Conservation (phyloP, 495 filamentous ascomycete species). For the Hyaloscypha bicolor region DNA sequence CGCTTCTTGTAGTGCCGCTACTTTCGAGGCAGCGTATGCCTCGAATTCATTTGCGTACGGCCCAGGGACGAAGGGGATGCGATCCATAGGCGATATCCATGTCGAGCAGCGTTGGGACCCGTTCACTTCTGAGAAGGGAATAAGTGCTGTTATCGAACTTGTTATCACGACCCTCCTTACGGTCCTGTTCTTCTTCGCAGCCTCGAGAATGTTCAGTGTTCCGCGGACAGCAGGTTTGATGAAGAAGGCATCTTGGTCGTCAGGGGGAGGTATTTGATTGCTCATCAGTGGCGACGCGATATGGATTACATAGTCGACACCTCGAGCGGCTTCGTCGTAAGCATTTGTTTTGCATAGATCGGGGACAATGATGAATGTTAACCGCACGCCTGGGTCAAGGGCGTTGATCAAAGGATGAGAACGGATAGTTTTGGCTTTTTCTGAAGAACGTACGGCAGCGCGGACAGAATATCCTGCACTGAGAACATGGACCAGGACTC, state of each 20-base stretch:
- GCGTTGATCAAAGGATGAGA: conserved; percentile 31
- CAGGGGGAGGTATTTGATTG: background rate
- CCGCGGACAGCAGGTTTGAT: conserved; percentile 40
- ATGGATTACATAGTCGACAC: conserved; percentile 33
- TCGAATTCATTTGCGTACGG: conserved; percentile 17
- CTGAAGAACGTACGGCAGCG: conserved; percentile 44
- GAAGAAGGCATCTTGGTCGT: conserved; percentile 27
- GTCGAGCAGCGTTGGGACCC: background rate
- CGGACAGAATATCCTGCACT: conserved; percentile 41
- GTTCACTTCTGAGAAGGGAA: conserved; percentile 25
- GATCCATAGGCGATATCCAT: background rate
- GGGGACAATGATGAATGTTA: conserved; percentile 43
- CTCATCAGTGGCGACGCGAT: conserved; percentile 41
- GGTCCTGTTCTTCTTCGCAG: conserved; percentile 33
- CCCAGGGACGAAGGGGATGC: background rate
- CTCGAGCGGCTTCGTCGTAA: conserved; percentile 44
- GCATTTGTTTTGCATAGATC: conserved; percentile 44
- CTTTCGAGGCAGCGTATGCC: conserved; percentile 27
- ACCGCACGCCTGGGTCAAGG: conserved; percentile 25
- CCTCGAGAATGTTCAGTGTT: conserved; percentile 40
- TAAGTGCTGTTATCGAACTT: conserved; percentile 38
- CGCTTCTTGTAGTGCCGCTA: conserved; percentile 40
- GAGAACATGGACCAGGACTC: conserved; percentile 38
- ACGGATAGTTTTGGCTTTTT: conserved; percentile 30
- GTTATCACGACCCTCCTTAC: conserved; percentile 46